A percentile compares a stretch with the other conserved stretches of the same genome.
Evolutionary conservation across 148 eudicot species (phyloP).

Genomic region (Camellia granthamiana): DNA sequence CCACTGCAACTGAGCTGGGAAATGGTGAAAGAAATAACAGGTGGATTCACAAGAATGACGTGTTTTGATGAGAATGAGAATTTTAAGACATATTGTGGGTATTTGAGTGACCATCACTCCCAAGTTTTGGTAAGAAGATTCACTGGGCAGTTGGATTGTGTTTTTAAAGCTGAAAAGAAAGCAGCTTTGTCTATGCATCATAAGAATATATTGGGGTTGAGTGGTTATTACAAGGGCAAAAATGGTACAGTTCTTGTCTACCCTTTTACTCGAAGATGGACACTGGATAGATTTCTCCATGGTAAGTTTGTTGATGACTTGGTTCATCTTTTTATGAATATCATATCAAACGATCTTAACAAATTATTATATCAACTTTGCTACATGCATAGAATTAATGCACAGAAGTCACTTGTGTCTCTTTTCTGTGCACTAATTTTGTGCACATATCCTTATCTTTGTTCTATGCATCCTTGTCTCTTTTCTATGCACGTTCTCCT

Average conservation of each 20-base stretch:
- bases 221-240: slow-evolving; percentile 16
- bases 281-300: slow-evolving; percentile 13
- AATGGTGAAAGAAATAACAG: slow-evolving; percentile 15
- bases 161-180: slow-evolving; percentile 17
- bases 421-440: no score
- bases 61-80: not conserved
- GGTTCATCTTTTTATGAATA: not conserved
- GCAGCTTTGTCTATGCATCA: slow-evolving; percentile 23
- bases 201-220: slow-evolving; percentile 16
- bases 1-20: slow-evolving; percentile 23
- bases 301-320: slow-evolving; percentile 10
- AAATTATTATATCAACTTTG: no score
- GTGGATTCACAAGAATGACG: slow-evolving; percentile 3
- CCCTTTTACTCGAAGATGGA: slow-evolving; percentile 8
- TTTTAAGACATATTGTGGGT: slow-evolving; percentile 8
- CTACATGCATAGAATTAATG: no score
- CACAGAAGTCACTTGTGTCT: no score
- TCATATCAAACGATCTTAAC: no score
- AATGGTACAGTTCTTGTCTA: slow-evolving; percentile 12
- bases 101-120: not conserved
- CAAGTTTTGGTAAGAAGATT: slow-evolving; percentile 17
- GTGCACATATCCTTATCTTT: no score
- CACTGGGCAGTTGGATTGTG: not conserved
- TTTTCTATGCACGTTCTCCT: no score
- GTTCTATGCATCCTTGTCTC: no score